Conservation (phyloP, 208 protist species). For the Angomonas deanei region DNA sequence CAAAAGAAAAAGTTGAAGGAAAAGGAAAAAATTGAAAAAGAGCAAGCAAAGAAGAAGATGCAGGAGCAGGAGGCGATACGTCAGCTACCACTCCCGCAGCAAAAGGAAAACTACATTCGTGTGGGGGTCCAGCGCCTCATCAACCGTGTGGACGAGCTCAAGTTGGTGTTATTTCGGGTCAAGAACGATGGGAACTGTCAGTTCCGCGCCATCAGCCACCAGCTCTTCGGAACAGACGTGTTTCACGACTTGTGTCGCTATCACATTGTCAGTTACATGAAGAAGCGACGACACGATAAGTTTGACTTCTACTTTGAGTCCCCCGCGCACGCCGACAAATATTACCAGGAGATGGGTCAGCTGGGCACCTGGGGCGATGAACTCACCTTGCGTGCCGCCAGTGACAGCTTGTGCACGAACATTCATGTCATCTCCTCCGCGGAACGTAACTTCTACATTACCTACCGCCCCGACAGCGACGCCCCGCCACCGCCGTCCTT, state of each 20-base stretch:
- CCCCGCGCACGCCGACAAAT: conserved; percentile 45
- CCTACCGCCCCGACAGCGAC: conserved; percentile 57
- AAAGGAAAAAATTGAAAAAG: conserved; percentile 3
- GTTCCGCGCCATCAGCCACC: conserved; percentile 83
- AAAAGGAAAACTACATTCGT: conserved; percentile 59
- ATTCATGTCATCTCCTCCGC: conserved; percentile 83
- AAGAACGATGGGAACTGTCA: conserved; percentile 88
- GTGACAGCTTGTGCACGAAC: conserved; percentile 77
- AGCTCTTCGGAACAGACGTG: conserved; percentile 75
- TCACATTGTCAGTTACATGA: conserved; percentile 83
- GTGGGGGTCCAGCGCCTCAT: conserved; percentile 50
- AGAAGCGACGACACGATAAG: conserved; percentile 39
- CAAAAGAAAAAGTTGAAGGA: conserved; percentile 3
- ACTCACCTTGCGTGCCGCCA: conserved; percentile 76
- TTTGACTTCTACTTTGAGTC: conserved; percentile 82
- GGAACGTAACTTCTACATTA: conserved; percentile 77
- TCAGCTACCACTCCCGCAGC: not conserved
- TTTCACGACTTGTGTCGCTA: conserved; percentile 75
- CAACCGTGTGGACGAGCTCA: conserved; percentile 49
- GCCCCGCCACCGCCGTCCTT: conserved; percentile 57
- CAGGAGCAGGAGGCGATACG: not conserved
- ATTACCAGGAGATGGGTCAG: conserved; percentile 54
- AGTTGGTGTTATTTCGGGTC: conserved; percentile 47
- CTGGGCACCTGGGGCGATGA: conserved; percentile 81
- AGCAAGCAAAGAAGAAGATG: conserved; percentile 6